Base-by-base conservation (phyloP, 2,329 filamentous ascomycete species). In the Fusarium graminum region DNA sequence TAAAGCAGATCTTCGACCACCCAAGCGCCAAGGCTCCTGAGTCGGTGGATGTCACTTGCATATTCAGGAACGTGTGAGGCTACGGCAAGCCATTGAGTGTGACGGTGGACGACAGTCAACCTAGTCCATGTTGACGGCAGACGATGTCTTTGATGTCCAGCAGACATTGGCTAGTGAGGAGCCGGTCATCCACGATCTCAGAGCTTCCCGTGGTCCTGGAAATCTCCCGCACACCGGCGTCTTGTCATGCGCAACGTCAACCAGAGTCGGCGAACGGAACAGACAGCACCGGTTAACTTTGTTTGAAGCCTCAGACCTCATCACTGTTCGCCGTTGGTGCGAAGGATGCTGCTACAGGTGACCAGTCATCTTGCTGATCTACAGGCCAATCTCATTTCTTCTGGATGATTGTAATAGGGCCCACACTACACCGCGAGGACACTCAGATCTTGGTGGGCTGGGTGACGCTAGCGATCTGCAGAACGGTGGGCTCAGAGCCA, bases 51-150 rank as follows among this genome's bases (percentile, higher is more conserved):
- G 68, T 71, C 68, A 70, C 71, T 69, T 65, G 65, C 67, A 72
- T 62, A 62, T 72, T 62, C 72, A 74, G 72, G 72, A 74, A 74
- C 72, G 71, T 70, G 72, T 66, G 53, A 73, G 61, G 59, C 72
- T 74, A 74, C 66, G 63, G 71, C 71, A 74, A 74, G 72, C 72
- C 70, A 72, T 73, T 52, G 49, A 63, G 46, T 63, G 55, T 67
- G 71, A 71, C 60, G 55, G 68, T 69, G 55, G 65, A 65, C 69
- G 71, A 71, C 67, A 69, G 70, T 73, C 63, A 45, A 52, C 51
- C 66, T 73, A 73, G 65, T 56, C 60, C 62, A 59, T 47, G 52
- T 63, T 63, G 69, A 67, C 63, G 63, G 72, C 68, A 67, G 69
- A 67, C 63, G 63, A 72, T 69, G 68, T 73, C 67, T 68, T 59